Conservation (phyloP, 352 stramenopile species). For the Pythium rhizo-oryzae region DNA sequence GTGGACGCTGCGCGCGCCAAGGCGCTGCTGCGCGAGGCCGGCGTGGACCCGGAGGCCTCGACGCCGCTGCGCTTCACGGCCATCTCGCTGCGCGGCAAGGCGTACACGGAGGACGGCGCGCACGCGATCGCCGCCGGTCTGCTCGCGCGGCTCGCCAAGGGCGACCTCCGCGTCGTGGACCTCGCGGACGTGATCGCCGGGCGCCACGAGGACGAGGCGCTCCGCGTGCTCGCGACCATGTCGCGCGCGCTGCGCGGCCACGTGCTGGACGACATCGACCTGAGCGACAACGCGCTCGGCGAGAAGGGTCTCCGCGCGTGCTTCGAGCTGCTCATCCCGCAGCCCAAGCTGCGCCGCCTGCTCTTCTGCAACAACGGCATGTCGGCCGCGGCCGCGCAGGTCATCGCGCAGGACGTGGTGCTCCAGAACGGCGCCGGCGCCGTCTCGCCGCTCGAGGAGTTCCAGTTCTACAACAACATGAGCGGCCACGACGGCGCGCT, state of each 20-base stretch:
- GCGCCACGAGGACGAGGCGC: slow-evolving; percentile 87
- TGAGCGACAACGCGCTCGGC: slow-evolving; percentile 80
- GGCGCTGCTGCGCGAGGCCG: slow-evolving; percentile 46
- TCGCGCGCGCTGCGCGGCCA: slow-evolving; percentile 75
- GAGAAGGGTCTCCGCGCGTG: slow-evolving; percentile 79
- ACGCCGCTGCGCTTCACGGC: slow-evolving; percentile 49
- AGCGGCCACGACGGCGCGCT: slow-evolving; percentile 71
- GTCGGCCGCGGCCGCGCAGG: slow-evolving; percentile 56
- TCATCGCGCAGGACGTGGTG: slow-evolving; percentile 73
- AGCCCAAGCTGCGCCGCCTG: slow-evolving; percentile 58
- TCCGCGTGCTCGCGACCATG: slow-evolving; percentile 86
- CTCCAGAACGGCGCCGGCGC: slow-evolving; percentile 55
- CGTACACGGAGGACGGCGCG: slow-evolving; percentile 72
- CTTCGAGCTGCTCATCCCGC: slow-evolving; percentile 72
- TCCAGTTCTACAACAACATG: slow-evolving; percentile 91
- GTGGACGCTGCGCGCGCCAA: slow-evolving; percentile 62
- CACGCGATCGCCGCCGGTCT: slow-evolving; percentile 56
- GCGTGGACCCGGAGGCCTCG: slow-evolving; percentile 38
- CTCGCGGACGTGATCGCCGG: slow-evolving; percentile 93
- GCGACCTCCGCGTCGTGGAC: slow-evolving; percentile 69
- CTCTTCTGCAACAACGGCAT: slow-evolving; percentile 85
- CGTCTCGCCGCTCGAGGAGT: slow-evolving; percentile 60
- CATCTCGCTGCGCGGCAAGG: slow-evolving; percentile 78
- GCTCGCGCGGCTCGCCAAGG: slow-evolving; percentile 42
- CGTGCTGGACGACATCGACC: slow-evolving; percentile 84